Conservation (phyloP, 148 eudicot species). For the Arctostaphylos glauca region DNA sequence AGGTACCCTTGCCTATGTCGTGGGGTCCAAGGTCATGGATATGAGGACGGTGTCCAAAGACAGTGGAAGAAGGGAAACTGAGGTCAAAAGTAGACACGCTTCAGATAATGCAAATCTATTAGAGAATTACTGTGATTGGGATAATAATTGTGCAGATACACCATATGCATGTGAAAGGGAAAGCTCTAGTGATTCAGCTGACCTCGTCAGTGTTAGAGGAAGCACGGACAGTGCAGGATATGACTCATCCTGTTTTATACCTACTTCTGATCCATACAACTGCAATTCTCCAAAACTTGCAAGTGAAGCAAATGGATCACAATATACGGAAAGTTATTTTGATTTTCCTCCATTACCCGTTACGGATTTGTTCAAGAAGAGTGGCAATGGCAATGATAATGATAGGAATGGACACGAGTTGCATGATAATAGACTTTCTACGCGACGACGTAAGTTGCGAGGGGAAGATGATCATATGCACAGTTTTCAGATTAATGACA, state of each 20-base stretch:
- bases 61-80: slow-evolving; percentile 53
- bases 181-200: slow-evolving; percentile 73
- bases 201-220: slow-evolving; percentile 58
- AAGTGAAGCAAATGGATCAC: slow-evolving; percentile 45
- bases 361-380: slow-evolving; percentile 72
- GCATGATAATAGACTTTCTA: slow-evolving; percentile 39
- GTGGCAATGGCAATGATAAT: slow-evolving; percentile 37
- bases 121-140: slow-evolving; percentile 39
- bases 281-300: slow-evolving; percentile 37
- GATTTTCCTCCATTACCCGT: slow-evolving; percentile 91
- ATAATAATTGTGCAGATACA: slow-evolving; percentile 58
- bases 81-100: slow-evolving; percentile 39
- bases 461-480: slow-evolving; percentile 56
- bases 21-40: slow-evolving; percentile 97
- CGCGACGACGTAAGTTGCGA: slow-evolving; percentile 38
- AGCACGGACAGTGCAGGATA: slow-evolving; percentile 63
- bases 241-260: slow-evolving; percentile 55
- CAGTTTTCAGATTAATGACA: slow-evolving; percentile 66
- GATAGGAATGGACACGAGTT: slow-evolving; percentile 40
- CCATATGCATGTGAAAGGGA: slow-evolving; percentile 51
- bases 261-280: slow-evolving; percentile 45
- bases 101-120: slow-evolving; percentile 44
- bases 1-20: slow-evolving; percentile 85
- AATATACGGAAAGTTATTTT: slow-evolving; percentile 51
- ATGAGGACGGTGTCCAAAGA: slow-evolving; percentile 74